Percentiles rank a stretch among this genome's conserved stretches.
Evolutionary conservation across 2,329 filamentous ascomycete genomes (phyloP).

Genomic region (Botrytis aclada): DNA sequence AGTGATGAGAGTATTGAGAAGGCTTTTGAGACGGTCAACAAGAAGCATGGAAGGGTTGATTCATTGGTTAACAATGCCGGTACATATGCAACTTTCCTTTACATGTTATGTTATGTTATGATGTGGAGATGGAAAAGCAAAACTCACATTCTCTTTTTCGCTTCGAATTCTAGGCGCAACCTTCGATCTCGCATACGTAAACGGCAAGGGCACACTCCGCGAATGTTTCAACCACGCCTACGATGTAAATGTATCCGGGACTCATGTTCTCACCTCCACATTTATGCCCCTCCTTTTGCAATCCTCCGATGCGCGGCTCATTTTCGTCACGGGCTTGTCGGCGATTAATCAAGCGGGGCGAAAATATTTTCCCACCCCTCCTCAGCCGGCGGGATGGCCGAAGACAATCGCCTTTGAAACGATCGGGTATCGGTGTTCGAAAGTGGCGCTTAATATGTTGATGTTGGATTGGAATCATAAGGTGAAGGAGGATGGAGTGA

Average conservation of each 20-base stretch:
- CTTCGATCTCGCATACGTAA: conserved; percentile 37
- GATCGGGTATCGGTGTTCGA: conserved; percentile 43
- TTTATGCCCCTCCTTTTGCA: conserved; percentile 42
- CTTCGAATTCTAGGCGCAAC: conserved; percentile 25
- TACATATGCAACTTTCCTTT: conserved; percentile 21
- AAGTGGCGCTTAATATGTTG: conserved; percentile 49
- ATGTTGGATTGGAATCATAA: conserved; percentile 46
- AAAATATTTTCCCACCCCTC: conserved; percentile 24
- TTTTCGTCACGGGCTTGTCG: conserved; percentile 46
- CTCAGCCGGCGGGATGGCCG: conserved; percentile 42
- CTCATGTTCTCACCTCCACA: conserved; percentile 35
- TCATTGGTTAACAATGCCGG: conserved; percentile 30
- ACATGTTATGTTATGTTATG: no score
- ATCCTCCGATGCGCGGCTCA: conserved; percentile 43
- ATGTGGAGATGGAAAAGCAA: neutral
- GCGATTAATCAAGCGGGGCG: conserved; percentile 36
- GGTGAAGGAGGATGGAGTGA: conserved; percentile 49
- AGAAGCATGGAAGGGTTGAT: conserved; percentile 25
- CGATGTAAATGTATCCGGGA: conserved; percentile 38
- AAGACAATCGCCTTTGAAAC: conserved; percentile 36
- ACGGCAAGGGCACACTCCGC: conserved; percentile 34
- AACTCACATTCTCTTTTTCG: neutral
- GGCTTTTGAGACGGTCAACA: conserved; percentile 26
- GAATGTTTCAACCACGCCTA: conserved; percentile 32
- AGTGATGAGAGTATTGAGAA: conserved; percentile 30